Evolutionary conservation across 768 basidiomycete genomes (phyloP).

Genomic region (Tubosaeta brunneosetosa): DNA sequence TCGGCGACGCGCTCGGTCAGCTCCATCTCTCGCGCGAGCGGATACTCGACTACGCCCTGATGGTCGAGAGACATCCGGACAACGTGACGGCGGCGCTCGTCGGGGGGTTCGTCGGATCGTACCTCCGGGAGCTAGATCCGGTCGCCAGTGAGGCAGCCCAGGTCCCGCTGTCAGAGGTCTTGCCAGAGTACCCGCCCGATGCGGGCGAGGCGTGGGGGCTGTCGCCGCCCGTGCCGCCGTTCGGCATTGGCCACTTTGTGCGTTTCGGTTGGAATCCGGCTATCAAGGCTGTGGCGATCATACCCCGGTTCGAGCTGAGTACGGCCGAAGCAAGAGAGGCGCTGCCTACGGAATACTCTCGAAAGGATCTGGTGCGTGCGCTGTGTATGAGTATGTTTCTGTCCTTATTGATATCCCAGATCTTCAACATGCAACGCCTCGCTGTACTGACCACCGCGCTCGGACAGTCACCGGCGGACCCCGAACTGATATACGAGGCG

Average conservation of each 20-base stretch:
- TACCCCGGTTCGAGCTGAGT: slow-evolving; percentile 92
- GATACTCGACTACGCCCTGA: slow-evolving; percentile 91
- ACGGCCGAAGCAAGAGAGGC: slow-evolving; percentile 92
- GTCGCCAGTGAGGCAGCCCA: slow-evolving; percentile 78
- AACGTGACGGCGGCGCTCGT: slow-evolving; percentile 97
- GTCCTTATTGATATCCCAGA: slow-evolving; percentile 42
- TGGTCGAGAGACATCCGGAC: slow-evolving; percentile 99
- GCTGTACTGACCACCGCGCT: slow-evolving; percentile 96
- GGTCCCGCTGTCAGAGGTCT: slow-evolving; percentile 91
- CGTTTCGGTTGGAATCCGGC: slow-evolving; percentile 79
- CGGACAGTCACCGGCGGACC: slow-evolving; percentile 84
- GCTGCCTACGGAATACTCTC: slow-evolving; percentile 77
- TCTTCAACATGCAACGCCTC: slow-evolving; percentile 95
- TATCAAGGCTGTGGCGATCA: slow-evolving; percentile 91
- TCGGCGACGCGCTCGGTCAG: slow-evolving; percentile 78
- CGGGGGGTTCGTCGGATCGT: slow-evolving; percentile 96
- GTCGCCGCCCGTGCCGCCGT: slow-evolving; percentile 81
- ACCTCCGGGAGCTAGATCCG: slow-evolving; percentile 83
- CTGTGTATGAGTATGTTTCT: not conserved
- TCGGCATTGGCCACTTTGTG: slow-evolving; percentile 91
- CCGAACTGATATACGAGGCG: slow-evolving; percentile 96
- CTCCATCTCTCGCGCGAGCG: slow-evolving; percentile 66
- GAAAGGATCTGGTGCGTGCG: slow-evolving; percentile 75
- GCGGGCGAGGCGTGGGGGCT: slow-evolving; percentile 90
- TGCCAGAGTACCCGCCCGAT: slow-evolving; percentile 93